Evolutionary conservation across 441 rosid species (phyloP), one percentile per base, ranked within the genome.

Genomic region (Rhodomyrtus psidioides): DNA sequence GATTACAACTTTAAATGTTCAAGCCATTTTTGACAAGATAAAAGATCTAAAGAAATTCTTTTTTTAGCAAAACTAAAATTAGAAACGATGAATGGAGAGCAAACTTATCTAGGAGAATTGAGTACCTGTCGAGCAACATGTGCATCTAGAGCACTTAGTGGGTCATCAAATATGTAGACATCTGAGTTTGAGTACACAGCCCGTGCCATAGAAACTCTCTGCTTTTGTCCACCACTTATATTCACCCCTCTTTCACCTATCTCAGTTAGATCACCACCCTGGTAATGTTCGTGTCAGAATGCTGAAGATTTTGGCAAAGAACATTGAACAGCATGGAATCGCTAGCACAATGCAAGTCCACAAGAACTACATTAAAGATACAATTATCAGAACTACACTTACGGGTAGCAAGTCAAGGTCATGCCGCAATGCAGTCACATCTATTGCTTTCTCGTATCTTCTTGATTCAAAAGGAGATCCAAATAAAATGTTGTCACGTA

Each of bases 221-320:
- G 99, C 92, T 96, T 96, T 90, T 95, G 98, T 87, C 99, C 99
- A 86, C 99, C 99, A 87, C 99, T 96, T 86, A 96, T 96, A 90
- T 95, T 96, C 76, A 95, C 99, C 75, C 99, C 99, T 90, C 99
- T 95, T 91, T 96, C 99, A 89, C 96, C 98, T 92, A 95, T 96
- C 95, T 96, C 98, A 9, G 99, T 95, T 62, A 96, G 94, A 93
- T 96, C 98, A 88, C 97, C 97, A 46, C 99, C 99, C 99, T 97
- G 87, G 82, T 65, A 87, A 89, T 86, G 91, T 84, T 8, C 83
- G 89, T 82, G 84, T 82, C 62, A 87, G 54, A 87, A 30, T 85
- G 58, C 79, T 4, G 87, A 89, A 26, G 49, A 70, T 70, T 70
- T 70, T 70, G 79, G n/a, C 49, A 70, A 70, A 70, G 49, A 70